phyloP scores from a whole-genome alignment of 2,329 filamentous ascomycete species.

The Dryadomyces quercivorus region DNA sequence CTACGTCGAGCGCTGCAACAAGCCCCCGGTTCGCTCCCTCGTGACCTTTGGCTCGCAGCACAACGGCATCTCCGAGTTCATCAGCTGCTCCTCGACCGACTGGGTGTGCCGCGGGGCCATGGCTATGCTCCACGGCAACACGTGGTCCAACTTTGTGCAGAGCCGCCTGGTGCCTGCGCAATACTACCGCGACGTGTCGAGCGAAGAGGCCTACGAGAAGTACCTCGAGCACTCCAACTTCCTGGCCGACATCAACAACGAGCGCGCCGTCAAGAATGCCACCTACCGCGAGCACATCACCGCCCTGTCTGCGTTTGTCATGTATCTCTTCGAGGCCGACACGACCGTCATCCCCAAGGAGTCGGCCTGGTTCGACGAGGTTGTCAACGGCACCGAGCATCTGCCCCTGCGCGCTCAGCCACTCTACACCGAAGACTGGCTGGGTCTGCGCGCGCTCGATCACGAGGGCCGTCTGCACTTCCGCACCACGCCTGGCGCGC shows the following conservation, averaged over 20 bases:
- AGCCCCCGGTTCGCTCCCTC: constrained; percentile 60
- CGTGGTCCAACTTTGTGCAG: constrained; percentile 72
- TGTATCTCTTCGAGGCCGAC: constrained; percentile 86
- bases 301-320: constrained; percentile 62
- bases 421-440: constrained; percentile 86
- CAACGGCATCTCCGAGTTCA: constrained; percentile 80
- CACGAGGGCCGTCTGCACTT: constrained; percentile 69
- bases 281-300: constrained; percentile 62
- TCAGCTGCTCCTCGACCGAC: constrained; percentile 58
- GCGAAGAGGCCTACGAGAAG: constrained; percentile 50
- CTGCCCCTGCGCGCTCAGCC: constrained; percentile 55
- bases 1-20: constrained; percentile 79
- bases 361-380: constrained; percentile 77
- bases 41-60: constrained; percentile 87
- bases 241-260: constrained; percentile 93
- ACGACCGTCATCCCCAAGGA: constrained; percentile 80
- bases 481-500: constrained; percentile 57
- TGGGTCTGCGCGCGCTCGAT: constrained; percentile 72
- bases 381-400: constrained; percentile 55
- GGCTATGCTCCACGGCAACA: constrained; percentile 64
- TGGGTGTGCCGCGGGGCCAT: constrained; percentile 73
- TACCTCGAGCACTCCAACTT: constrained; percentile 81
- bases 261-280: constrained; percentile 51
- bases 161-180: constrained; percentile 76
- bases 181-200: constrained; percentile 67